phyloP scores from a whole-genome alignment of 495 filamentous ascomycete genomes.

The Penicillium fimorum region DNA sequence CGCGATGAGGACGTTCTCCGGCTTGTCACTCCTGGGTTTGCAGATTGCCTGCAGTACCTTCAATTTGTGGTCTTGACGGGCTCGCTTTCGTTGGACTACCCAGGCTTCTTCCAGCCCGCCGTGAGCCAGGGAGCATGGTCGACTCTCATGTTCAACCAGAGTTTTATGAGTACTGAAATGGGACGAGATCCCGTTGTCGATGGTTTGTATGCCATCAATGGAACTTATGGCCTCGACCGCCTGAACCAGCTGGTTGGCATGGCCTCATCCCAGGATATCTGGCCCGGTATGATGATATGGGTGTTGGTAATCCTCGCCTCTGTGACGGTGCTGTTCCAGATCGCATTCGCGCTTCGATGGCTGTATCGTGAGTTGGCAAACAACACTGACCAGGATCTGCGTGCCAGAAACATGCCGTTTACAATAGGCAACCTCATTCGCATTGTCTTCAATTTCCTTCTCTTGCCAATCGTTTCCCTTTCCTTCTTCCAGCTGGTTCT shows the following conservation, averaged over 20 bases:
- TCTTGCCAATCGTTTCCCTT: conserved; percentile 79
- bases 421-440: conserved; percentile 82
- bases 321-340: conserved; percentile 70
- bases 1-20: conserved; percentile 89
- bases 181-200: conserved; percentile 68
- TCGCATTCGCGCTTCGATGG: conserved; percentile 75
- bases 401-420: conserved; percentile 91
- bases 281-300: conserved; percentile 90
- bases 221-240: conserved; percentile 73
- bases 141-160: conserved; percentile 86
- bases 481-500: conserved; percentile 92
- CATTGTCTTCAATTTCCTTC: conserved; percentile 86
- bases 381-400: conserved; percentile 80
- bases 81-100: conserved; percentile 80
- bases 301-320: conserved; percentile 68
- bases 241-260: conserved; percentile 85
- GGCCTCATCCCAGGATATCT: conserved; percentile 72
- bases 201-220: conserved; percentile 73
- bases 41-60: conserved; percentile 95
- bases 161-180: conserved; percentile 67
- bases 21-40: conserved; percentile 92
- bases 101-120: conserved; percentile 90
- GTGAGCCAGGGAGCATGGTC: conserved; percentile 88
- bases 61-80: conserved; percentile 91
- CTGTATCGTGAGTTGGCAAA: conserved; percentile 64